Base-by-base conservation (phyloP, 2,329 filamentous ascomycete genomes). In the Aspergillus flavus region DNA sequence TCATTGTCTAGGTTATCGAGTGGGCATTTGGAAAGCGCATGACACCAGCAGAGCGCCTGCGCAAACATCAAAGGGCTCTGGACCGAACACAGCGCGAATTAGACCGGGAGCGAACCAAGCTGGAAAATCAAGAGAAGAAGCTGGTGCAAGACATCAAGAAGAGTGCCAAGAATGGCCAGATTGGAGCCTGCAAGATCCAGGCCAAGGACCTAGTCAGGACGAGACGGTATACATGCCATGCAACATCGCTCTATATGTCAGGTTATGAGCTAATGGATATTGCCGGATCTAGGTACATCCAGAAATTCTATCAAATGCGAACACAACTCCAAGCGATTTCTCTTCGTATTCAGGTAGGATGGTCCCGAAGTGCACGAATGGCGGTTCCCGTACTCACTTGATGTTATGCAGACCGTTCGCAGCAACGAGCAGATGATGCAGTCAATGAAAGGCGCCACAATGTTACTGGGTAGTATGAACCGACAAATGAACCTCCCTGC, bases 351-450 rank as follows among this genome's bases (percentile, higher is more conserved):
- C 95, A 98, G 87, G 93, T 95, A 81, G 59, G 78, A 65, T 28
- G n/a, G 32, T 23, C 21, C 32, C 32, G 1, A 39, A 4, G 52
- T n/a, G 14, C n/a, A 55, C 32, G 21, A 39, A 36, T 39, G 11
- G 32, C 52, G 32, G 52, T n/a, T 5, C 32, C 11, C 4, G 36
- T 26, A 32, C 52, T 55, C n/a, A 55, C 52, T 23, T 23, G 26
- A n/a, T 39, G 4, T 32, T 14, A 34, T 61, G 21, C 72, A 97
- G 92, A 99, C 95, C 57, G 94, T 98, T 68, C 89, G 95, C 68
- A 97, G 94, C 69, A 99, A 99, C 79, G 95, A 99, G 79, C 94
- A 98, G 80, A 99, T 99, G 95, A 97, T 97, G 94, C 93, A 97
- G 79, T 95, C 94, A 10, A 98, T 99, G 95, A 99, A 97, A 80